Base-by-base conservation (phyloP, 345 rosid species). In the Aegle marmelos region DNA sequence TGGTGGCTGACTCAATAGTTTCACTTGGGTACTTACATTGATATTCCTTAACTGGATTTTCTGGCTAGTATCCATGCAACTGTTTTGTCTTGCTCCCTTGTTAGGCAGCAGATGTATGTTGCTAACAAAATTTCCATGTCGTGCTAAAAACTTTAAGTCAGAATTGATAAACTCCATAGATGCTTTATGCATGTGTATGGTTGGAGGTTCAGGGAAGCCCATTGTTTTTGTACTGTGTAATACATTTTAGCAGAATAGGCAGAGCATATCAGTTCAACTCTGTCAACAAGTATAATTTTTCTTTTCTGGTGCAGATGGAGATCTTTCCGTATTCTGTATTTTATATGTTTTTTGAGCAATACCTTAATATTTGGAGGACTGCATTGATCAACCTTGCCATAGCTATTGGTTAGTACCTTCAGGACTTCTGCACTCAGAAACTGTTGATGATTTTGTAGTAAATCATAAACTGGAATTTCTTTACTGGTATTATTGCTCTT, bases 281-380 rank as follows among this genome's bases (percentile, higher is more conserved):
- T 74, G 22, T 56, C 41, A 60, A 19, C 56, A 34, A 24, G 37
- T 39, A 41, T 41, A 34, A 75, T 68, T 56, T 76, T 68, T 63
- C 57, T 59, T 80, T 73, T 74, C 75, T 80, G 67, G 7, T 88
- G 82, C 97, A 96, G 99, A 90, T 96, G 84, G 97, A 96, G 82
- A 90, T 94, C 70, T 96, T 92, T 85, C 99, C 99, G 74, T 94
- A 96, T 77, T 96, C 99, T 4, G 99, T 96, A 30, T 96, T 96
- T 79, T 96, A 96, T 79, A 96, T 96, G 97, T 96, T 89, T 87
- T 96, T 96, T 73, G 99, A 96, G 88, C 99, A 96, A 83, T 96
- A 96, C 83, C 98, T 96, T 79, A 89, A 92, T 81, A 96, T 96
- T 85, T 96, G 99, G 99, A 96, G 73, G 89, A 94, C 93, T 22